A percentile compares a stretch with the other conserved stretches of the same genome.
Evolutionary conservation across 352 stramenopile species (phyloP).

Genomic region (Thalassiosira delicatula): DNA sequence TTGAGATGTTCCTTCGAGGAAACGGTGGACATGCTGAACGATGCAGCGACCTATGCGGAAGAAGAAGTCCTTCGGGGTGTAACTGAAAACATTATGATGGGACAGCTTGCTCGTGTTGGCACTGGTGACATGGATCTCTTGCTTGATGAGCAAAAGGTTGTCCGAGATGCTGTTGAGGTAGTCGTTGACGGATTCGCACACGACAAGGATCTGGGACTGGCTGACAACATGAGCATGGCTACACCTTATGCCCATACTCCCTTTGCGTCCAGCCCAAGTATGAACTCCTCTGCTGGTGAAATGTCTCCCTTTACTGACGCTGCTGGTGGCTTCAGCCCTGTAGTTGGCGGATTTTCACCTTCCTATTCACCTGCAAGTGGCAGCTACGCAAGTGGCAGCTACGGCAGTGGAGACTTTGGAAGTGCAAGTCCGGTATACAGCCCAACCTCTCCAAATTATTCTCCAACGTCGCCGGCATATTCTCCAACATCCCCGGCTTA

Average conservation of each 20-base stretch:
- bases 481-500: conserved; percentile 76
- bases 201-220: conserved; percentile 91
- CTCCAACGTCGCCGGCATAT: conserved; percentile 82
- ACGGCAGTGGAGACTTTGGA: conserved; percentile 67
- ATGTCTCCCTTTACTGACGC: conserved; percentile 89
- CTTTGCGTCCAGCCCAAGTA: conserved; percentile 83
- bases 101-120: conserved; percentile 97
- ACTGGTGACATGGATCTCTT: conserved; percentile 98
- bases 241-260: conserved; percentile 80
- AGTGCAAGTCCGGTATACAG: conserved; percentile 50
- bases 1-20: conserved; percentile 99
- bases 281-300: conserved; percentile 79
- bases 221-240: conserved; percentile 87
- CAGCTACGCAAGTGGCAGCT: conserved; percentile 77
- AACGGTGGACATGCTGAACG: conserved; percentile 99
- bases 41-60: conserved; percentile 97
- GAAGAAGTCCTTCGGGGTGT: conserved; percentile 98
- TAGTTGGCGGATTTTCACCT: conserved; percentile 88
- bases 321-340: conserved; percentile 89
- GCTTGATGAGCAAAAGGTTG: conserved; percentile 97
- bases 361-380: conserved; percentile 79
- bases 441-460: conserved; percentile 75
- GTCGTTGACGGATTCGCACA: conserved; percentile 92
- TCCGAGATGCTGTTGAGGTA: conserved; percentile 95
- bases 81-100: conserved; percentile 99